phyloP scores from a whole-genome alignment of 768 basidiomycete species.

The Gloeostereum incarnatum region DNA sequence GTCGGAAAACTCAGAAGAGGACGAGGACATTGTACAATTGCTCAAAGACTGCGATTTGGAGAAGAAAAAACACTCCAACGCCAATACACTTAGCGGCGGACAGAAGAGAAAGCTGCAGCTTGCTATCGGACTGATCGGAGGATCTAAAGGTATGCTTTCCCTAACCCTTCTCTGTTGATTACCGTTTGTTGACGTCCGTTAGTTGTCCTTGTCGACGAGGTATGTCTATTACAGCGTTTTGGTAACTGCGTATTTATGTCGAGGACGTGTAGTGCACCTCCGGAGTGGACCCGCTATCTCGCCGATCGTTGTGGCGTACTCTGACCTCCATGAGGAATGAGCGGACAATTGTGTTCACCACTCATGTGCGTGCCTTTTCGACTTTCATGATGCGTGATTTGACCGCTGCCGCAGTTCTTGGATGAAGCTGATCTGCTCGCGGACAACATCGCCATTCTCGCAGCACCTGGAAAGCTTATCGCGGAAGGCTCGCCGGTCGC shows the following conservation, averaged over 20 bases:
- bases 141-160: constrained; percentile 53
- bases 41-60: constrained; percentile 65
- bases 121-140: constrained; percentile 73
- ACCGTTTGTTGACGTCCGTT: constrained; percentile 10
- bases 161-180: constrained; percentile 2
- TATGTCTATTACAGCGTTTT: constrained; percentile 2
- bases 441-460: constrained; percentile 67
- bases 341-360: constrained; percentile 68
- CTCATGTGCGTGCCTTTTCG: constrained; percentile 41
- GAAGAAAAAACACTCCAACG: constrained; percentile 59
- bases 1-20: constrained; percentile 29
- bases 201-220: constrained; percentile 55
- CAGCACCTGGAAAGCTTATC: constrained; percentile 66
- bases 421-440: constrained; percentile 76
- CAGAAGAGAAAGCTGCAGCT: constrained; percentile 80
- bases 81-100: constrained; percentile 62
- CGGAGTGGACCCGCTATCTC: constrained; percentile 74
- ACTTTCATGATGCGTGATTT: constrained; percentile 4
- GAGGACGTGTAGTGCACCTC: constrained; percentile 60
- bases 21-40: constrained; percentile 56
- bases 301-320: constrained; percentile 70
- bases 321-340: constrained; percentile 58
- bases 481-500: constrained; percentile 67
- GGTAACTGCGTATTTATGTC: no score
- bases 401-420: constrained; percentile 37